Percentiles rank a stretch among this genome's conserved stretches.
Conservation (phyloP, 2,329 filamentous ascomycete genomes). For the Alternaria metachromatica region DNA sequence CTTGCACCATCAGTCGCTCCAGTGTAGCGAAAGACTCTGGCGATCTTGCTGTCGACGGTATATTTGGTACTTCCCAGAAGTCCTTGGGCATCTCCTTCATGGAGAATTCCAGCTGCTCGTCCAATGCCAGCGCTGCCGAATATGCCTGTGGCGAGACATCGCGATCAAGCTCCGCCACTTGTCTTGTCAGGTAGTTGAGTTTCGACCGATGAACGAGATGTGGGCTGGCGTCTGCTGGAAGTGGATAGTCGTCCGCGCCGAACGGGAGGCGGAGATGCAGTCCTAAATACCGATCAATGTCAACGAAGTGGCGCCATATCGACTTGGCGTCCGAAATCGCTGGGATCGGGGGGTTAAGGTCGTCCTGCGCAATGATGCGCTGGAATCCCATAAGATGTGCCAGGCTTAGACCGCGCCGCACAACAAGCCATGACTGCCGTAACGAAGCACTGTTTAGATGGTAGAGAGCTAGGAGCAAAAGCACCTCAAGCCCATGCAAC, state of each 20-base stretch:
- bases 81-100: constrained; percentile 41
- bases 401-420: constrained; percentile 42
- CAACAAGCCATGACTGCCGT: constrained; percentile 43
- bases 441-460: constrained; percentile 42
- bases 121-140: constrained; percentile 39
- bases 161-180: constrained; percentile 40
- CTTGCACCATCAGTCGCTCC: constrained; percentile 42
- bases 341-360: constrained; percentile 28
- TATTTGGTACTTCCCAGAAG: constrained; percentile 48
- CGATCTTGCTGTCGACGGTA: constrained; percentile 41
- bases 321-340: constrained; percentile 35
- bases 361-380: constrained; percentile 38
- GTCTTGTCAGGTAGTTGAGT: constrained; percentile 29
- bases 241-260: constrained; percentile 41
- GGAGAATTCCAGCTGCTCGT: constrained; percentile 39
- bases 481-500: constrained; percentile 44
- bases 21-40: constrained; percentile 36
- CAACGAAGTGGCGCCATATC: constrained; percentile 41
- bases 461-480: constrained; percentile 40
- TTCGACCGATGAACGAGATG: constrained; percentile 33
- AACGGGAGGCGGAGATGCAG: constrained; percentile 47
- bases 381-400: constrained; percentile 49
- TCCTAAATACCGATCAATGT: constrained; percentile 41
- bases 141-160: constrained; percentile 42
- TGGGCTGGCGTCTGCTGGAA: constrained; percentile 23